Conservation (phyloP, 176 grass and related monocot genomes). For the Lolium perenne region DNA sequence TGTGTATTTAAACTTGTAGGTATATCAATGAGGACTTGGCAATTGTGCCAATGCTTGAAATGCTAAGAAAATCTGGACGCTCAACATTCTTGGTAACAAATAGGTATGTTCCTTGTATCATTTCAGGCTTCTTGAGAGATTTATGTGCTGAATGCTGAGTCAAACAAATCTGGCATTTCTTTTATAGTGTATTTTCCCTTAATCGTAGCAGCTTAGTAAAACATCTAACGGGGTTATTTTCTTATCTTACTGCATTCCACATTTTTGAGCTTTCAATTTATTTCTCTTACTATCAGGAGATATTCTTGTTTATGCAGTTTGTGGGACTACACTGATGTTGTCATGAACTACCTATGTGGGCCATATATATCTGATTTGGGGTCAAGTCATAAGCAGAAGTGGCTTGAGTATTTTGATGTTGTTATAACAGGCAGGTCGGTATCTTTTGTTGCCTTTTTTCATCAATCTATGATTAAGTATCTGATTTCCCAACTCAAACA, state of each 20-base stretch:
- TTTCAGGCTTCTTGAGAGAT: conserved; percentile 13
- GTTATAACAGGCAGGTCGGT: conserved; percentile 93
- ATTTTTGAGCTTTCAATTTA: conserved; percentile 32
- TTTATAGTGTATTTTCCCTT: conserved; percentile 28
- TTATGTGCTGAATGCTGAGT: not conserved
- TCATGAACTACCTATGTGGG: conserved; percentile 96
- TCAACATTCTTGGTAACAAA: conserved; percentile 96
- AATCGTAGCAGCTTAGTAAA: conserved; percentile 12
- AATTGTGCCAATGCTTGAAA: conserved; percentile 97
- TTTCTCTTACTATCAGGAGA: conserved; percentile 39
- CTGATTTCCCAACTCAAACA: conserved; percentile 20
- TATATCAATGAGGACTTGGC: conserved; percentile 93
- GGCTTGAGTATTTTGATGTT: conserved; percentile 96
- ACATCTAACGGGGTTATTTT: conserved; percentile 27
- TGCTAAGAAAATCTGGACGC: conserved; percentile 83
- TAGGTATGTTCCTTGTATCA: conserved; percentile 56
- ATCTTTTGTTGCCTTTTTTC: conserved; percentile 30
- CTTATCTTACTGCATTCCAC: conserved; percentile 16
- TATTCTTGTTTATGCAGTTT: conserved; percentile 63
- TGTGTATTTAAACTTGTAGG: conserved; percentile 54
- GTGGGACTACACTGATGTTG: conserved; percentile 97
- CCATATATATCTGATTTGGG: conserved; percentile 57
- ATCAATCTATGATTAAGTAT: conserved; percentile 36
- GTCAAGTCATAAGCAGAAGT: conserved; percentile 63
- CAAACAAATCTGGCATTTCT: not conserved